phyloP scores from a whole-genome alignment of 2,329 filamentous ascomycete species.

The Geosmithia flava region DNA sequence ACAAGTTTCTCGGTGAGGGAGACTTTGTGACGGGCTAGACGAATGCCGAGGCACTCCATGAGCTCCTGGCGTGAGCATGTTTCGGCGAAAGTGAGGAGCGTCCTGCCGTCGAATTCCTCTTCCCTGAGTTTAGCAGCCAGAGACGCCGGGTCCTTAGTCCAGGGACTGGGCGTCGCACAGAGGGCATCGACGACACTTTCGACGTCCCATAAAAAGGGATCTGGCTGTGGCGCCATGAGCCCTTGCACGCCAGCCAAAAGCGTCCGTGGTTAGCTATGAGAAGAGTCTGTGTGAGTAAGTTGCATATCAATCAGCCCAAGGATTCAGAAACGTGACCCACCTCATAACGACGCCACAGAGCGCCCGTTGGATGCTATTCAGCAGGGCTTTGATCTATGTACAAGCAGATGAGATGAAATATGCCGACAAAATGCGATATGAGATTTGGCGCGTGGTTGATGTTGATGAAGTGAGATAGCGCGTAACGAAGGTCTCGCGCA shows the following conservation, averaged over 20 bases:
- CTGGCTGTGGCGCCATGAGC: conserved; percentile 1
- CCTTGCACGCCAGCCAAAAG: background rate
- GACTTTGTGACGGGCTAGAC: conserved; percentile 41
- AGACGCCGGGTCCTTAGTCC: conserved; percentile 30
- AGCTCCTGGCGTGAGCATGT: conserved; percentile 36
- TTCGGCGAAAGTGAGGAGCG: conserved; percentile 45
- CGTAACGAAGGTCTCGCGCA: background rate
- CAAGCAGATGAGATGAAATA: background rate
- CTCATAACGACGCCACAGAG: background rate
- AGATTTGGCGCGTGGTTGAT: background rate
- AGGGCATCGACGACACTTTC: conserved; percentile 56
- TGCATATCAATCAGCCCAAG: background rate
- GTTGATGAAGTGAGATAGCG: background rate
- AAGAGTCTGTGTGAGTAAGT: background rate
- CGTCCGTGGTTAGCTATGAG: background rate
- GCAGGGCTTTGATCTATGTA: background rate
- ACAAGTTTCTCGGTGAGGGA: conserved; percentile 45
- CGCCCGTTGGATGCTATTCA: background rate
- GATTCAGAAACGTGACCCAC: background rate
- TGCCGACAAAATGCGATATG: too few species aligned
- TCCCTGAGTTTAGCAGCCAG: conserved; percentile 46
- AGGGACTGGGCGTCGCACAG: conserved; percentile 39
- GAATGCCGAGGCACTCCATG: conserved; percentile 41
- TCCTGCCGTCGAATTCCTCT: conserved; percentile 53
- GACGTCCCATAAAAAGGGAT: conserved; percentile 66